Base-by-base conservation (phyloP, 73 alveolate genomes). In the Paramecium sonneborni region DNA sequence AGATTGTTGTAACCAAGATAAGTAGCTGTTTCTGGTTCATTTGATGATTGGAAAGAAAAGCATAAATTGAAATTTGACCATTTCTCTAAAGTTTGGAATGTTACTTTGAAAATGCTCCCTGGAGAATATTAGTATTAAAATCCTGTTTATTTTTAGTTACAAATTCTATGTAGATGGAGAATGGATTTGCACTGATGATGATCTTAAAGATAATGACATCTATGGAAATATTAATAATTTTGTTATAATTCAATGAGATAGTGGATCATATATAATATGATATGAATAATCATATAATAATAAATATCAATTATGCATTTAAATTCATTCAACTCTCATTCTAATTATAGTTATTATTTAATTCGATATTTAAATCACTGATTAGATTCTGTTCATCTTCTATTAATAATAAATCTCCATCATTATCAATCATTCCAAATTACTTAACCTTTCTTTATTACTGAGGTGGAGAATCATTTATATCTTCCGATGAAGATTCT, bases 11-110 rank as follows among this genome's bases (percentile, higher is more conserved):
- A 69, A 72, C 94, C 94, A 43, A 88, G 87, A 88, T 14, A 68
- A 43, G 99, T 97, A 46, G 92, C 95, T 56, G 86, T 98, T 8
- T 93, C 98, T 28, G 99, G 99, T 23, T 94, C 99, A 28, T 97
- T 98, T 93, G 99, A 98, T 93, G 94, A 97, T 56, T 98, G 99
- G 99, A 95, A 96, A 91, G 97, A 95, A 44, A 95, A 97, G 84
- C 98, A 97, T 91, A 97, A 97, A 35, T 85, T 98, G 86, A 57
- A 89, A 52, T 98, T 93, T 92, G 99, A 98, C 88, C 84, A 95
- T 57, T 91, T 90, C 86, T 85, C 97, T 38, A 93, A 94, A 67
- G 91, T 84, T 32, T 98, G 99, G 99, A 72, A 57, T 85, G 85
- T 97, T 5, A 94, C 98, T 1, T 95, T 98, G 32, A 96, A 97